phyloP scores from a whole-genome alignment of 129 eudicot species.

The Pseudognaphalium luteoalbum region DNA sequence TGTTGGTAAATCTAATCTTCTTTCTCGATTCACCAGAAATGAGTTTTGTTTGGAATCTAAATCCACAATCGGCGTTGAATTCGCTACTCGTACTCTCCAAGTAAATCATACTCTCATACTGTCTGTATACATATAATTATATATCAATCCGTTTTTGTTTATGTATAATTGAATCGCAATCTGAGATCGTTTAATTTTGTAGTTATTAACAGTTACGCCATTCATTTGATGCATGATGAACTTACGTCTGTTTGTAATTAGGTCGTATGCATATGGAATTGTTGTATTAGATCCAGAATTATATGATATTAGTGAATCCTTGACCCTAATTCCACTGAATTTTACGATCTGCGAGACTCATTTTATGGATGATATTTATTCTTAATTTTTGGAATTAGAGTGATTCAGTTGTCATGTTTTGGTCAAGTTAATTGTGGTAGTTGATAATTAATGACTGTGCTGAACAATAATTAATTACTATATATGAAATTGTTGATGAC shows the following conservation, averaged over 20 bases:
- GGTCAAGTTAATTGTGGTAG: neutral
- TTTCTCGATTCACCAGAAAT: slow-evolving; percentile 83
- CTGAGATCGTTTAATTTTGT: neutral
- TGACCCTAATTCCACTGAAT: neutral
- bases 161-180: slow-evolving; percentile 4
- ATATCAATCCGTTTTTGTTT: neutral
- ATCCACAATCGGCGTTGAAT: slow-evolving; percentile 95
- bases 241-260: neutral
- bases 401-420: neutral
- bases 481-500: slow-evolving; percentile 14
- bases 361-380: slow-evolving; percentile 15
- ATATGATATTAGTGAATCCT: neutral
- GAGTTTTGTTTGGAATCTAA: slow-evolving; percentile 91
- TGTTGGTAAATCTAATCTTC: slow-evolving; percentile 82
- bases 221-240: slow-evolving; percentile 11
- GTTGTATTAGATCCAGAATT: slow-evolving; percentile 24
- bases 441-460: neutral
- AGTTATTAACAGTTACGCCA: neutral
- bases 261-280: neutral
- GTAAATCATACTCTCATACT: slow-evolving; percentile 30
- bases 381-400: neutral
- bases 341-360: slow-evolving; percentile 15
- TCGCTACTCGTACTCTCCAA: slow-evolving; percentile 95
- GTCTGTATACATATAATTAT: neutral
- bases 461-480: neutral